These are phyloP conservation scores for Blastomyces parvus DNA, from an alignment of 2,329 filamentous ascomycete species.

Conservation along the genomic window DNA sequence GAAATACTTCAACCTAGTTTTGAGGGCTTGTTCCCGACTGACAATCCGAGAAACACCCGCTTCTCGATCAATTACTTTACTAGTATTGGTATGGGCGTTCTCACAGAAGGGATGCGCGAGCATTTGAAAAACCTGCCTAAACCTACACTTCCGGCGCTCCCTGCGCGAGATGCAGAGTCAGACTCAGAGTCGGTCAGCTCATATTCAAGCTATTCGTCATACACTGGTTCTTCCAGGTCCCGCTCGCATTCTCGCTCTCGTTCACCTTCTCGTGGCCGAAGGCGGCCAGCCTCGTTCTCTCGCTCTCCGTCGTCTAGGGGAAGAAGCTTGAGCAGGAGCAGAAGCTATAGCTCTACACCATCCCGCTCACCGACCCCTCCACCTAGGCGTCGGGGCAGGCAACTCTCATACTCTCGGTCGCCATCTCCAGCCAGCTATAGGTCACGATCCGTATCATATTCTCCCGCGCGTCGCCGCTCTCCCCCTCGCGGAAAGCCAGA, in stretches of 20 bases:
- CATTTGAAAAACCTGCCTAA: constrained; percentile 83
- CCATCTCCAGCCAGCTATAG: constrained; percentile 20
- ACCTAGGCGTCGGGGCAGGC: constrained; percentile 20
- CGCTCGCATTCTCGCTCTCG: constrained; percentile 38
- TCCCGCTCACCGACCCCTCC: constrained; percentile 29
- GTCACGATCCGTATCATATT: constrained; percentile 22
- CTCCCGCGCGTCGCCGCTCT: constrained; percentile 19
- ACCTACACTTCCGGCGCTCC: constrained; percentile 62
- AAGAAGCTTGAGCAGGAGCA: constrained; percentile 21
- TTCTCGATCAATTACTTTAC: constrained; percentile 99
- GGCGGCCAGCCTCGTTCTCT: constrained; percentile 21
- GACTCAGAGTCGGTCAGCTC: constrained; percentile 57
- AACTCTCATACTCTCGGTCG: constrained; percentile 29
- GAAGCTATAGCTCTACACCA: constrained; percentile 30
- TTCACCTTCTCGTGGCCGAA: constrained; percentile 33
- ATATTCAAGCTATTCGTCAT: constrained; percentile 69
- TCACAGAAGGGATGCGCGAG: constrained; percentile 93
- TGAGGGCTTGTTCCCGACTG: constrained; percentile 77
- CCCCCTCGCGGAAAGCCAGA: constrained; percentile 12
- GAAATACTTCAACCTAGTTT: constrained; percentile 69
- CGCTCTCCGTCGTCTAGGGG: constrained; percentile 28
- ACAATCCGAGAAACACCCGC: constrained; percentile 79
- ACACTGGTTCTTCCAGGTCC: constrained; percentile 36
- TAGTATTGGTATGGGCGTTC: constrained; percentile 85
- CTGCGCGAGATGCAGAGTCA: constrained; percentile 45